A percentile compares a stretch with the other conserved stretches of the same genome.
Evolutionary conservation across 495 filamentous ascomycete species (phyloP).

Genomic region (Aspergillus sclerotiicarbonarius): DNA sequence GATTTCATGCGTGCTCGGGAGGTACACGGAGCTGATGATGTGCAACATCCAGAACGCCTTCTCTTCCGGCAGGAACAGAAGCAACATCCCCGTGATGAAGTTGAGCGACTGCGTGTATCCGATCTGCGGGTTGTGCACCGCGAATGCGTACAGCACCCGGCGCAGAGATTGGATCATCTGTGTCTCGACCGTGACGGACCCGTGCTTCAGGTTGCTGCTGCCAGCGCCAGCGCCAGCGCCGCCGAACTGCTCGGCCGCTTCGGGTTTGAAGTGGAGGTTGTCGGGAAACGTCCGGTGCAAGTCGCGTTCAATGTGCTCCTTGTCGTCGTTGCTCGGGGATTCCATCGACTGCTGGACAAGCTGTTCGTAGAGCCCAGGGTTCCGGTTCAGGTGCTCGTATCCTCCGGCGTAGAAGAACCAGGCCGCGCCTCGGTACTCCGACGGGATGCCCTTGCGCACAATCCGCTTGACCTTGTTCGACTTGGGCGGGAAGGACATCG

Average conservation of each 20-base stretch:
- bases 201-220: constrained; percentile 30
- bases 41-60: constrained; percentile 93
- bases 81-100: constrained; percentile 92
- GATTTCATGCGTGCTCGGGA: constrained; percentile 90
- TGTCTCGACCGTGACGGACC: constrained; percentile 57
- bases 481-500: constrained; percentile 73
- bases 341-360: constrained; percentile 63
- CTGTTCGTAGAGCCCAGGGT: constrained; percentile 70
- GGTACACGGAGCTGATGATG: constrained; percentile 81
- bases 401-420: constrained; percentile 99
- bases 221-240: constrained; percentile 21
- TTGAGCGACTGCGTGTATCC: constrained; percentile 98
- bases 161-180: constrained; percentile 77
- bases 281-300: constrained; percentile 95
- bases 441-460: constrained; percentile 92
- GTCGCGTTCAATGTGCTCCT: constrained; percentile 92
- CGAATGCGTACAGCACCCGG: constrained; percentile 83
- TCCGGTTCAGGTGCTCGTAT: constrained; percentile 67
- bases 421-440: constrained; percentile 85
- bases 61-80: constrained; percentile 89
- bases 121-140: constrained; percentile 81
- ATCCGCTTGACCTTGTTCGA: constrained; percentile 83
- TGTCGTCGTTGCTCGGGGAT: constrained; percentile 64
- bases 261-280: constrained; percentile 86
- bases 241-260: constrained; percentile 33